Evolutionary conservation across 257 asterid genomes (phyloP).

Genomic region (Nicotiana attenuata): DNA sequence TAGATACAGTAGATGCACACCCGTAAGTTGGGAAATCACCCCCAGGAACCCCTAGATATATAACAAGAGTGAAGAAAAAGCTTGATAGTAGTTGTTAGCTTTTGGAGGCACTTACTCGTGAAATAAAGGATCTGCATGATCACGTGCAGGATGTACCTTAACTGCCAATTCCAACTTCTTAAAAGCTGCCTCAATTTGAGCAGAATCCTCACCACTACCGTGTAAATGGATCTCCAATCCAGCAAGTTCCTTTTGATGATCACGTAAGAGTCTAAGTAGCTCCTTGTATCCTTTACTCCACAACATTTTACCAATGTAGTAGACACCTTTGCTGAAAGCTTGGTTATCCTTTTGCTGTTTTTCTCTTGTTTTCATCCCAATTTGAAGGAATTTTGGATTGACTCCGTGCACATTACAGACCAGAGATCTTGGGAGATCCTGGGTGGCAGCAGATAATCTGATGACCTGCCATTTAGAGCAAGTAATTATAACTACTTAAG

Average conservation of each 20-base stretch:
- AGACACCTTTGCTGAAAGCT: slow-evolving; percentile 77
- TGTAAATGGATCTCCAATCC: slow-evolving; percentile 75
- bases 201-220: slow-evolving; percentile 94
- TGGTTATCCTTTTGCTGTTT: slow-evolving; percentile 46
- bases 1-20: not conserved
- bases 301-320: slow-evolving; percentile 95
- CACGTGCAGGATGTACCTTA: slow-evolving; percentile 89
- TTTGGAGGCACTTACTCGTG: slow-evolving; percentile 63
- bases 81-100: not conserved
- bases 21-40: not conserved
- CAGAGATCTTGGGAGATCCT: slow-evolving; percentile 92
- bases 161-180: slow-evolving; percentile 57
- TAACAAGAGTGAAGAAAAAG: not conserved
- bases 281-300: slow-evolving; percentile 99
- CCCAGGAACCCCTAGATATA: not conserved
- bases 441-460: slow-evolving; percentile 98
- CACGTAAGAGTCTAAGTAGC: slow-evolving; percentile 65
- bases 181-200: slow-evolving; percentile 67
- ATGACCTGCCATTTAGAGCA: slow-evolving; percentile 57
- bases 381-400: slow-evolving; percentile 84
- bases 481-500: slow-evolving; percentile 1
- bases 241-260: slow-evolving; percentile 69
- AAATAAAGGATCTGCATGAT: slow-evolving; percentile 88
- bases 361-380: slow-evolving; percentile 66
- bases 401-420: slow-evolving; percentile 97